Conservation (phyloP, 129 eudicot species). For the Solidago caesia region DNA sequence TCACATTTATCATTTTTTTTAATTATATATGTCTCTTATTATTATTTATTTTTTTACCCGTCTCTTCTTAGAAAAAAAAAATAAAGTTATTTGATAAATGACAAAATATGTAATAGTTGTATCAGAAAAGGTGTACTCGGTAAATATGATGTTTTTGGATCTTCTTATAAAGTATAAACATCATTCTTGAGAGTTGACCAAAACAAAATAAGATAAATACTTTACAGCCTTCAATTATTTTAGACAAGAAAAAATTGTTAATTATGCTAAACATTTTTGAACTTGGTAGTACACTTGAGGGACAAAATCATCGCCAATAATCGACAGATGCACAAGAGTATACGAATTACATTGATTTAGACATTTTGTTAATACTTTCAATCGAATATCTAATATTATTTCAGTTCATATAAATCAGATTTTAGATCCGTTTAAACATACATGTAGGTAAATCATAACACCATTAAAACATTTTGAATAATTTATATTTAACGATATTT, state of each 20-base stretch:
- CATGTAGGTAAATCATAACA: too few species aligned
- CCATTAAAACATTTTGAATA: too few species aligned
- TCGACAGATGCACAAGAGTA: not conserved
- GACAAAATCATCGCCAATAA: conserved; percentile 16
- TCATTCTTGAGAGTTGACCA: not conserved
- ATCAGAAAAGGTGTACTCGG: not conserved
- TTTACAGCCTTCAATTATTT: not conserved
- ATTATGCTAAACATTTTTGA: not conserved
- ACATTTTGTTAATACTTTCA: not conserved
- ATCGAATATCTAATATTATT: too few species aligned
- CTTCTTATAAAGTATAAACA: not conserved
- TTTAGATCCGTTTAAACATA: too few species aligned
- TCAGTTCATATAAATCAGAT: too few species aligned
- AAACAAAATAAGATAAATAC: not conserved
- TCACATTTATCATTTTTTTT: too few species aligned
- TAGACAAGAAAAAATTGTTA: not conserved
- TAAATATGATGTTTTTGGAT: not conserved
- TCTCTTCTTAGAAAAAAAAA: not conserved
- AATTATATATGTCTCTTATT: too few species aligned
- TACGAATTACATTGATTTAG: not conserved
- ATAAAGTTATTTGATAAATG: not conserved
- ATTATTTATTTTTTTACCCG: not conserved
- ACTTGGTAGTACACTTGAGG: conserved; percentile 5
- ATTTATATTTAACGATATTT: too few species aligned
- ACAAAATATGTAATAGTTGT: not conserved